Percentiles rank a stretch among this genome's conserved stretches.
phyloP scores from a whole-genome alignment of 306 rosid genomes.

The Quillaja saponaria region DNA sequence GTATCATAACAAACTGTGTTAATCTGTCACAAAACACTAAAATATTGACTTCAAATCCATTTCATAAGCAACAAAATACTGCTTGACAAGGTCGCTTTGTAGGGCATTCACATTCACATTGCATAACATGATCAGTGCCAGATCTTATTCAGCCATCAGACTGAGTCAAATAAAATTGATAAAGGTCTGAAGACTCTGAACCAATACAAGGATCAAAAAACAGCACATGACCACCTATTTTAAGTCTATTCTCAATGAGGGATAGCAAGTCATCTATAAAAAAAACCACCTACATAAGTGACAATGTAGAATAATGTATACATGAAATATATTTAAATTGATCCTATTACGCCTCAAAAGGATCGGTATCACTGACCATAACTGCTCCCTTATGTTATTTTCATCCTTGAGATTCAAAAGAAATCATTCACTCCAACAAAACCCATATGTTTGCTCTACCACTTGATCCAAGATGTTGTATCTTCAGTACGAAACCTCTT shows the following conservation, averaged over 20 bases:
- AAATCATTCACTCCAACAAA: constrained; percentile 27
- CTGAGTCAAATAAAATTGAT: neutral
- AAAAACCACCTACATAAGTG: constrained; percentile 4
- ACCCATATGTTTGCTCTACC: constrained; percentile 20
- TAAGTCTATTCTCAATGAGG: constrained; percentile 6
- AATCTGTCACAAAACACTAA: no score
- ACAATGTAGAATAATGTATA: constrained; percentile 13
- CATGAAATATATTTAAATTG: neutral
- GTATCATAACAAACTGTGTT: no score
- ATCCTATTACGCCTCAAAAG: constrained; percentile 25
- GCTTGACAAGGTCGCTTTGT: no score
- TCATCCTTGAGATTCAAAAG: constrained; percentile 21
- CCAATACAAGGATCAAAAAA: neutral
- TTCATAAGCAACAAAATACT: no score
- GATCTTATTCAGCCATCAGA: neutral
- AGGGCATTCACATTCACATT: no score
- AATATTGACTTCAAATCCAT: no score
- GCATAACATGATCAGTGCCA: no score
- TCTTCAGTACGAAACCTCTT: constrained; percentile 24
- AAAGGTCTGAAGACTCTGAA: neutral
- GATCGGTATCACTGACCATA: constrained; percentile 25
- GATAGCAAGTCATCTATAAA: neutral
- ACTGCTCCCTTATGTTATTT: constrained; percentile 17
- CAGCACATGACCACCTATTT: no score
- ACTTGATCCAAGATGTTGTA: no score